Base-by-base conservation (phyloP, 2,329 filamentous ascomycete species). In the Penicillium sp. region DNA sequence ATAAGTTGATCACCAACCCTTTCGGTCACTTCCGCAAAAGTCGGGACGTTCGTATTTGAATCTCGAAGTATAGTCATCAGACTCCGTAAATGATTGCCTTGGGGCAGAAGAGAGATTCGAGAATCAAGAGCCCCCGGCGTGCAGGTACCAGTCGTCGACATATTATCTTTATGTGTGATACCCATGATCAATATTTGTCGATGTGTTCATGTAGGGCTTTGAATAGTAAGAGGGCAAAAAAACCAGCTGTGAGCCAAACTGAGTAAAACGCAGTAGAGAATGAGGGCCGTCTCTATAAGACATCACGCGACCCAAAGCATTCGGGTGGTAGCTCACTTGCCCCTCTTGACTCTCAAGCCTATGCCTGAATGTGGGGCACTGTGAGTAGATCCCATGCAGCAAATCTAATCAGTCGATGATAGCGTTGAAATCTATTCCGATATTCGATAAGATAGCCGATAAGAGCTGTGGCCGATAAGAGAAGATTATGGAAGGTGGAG, bases 51-150 rank as follows among this genome's bases (percentile, higher is more conserved):
- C 8, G 52, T 54, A 4, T 50, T 50, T 6, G 27, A 42, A 15
- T 54, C 41, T 6, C 52, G 52, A n/a, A 54, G 46, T 29, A 50
- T 40, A 2, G 52, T 54, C 52, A 54, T 54, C 20, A 54, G 14
- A 26, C 52, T 54, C 18, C 41, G 23, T 8, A 54, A 29, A 25
- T 54, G 52, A 8, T 41, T 46, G 6, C 41, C 33, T 31, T 54
- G 52, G 3, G 52, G 52, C n/a, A 54, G n/a, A 20, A 54, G 18
- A 31, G 25, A 25, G 14, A 54, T 14, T 20, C 47, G 31, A 15
- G 27, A 6, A 7, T 15, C 14, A 33, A 20, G 4, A 15, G 18
- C 18, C 5, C 18, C 37, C 18, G 37, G 5, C 9, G 22, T 12
- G 2, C 7, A 11, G 18, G 9, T 6, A 12, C 4, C 37, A 6